Evolutionary conservation across 2,329 filamentous ascomycete genomes (phyloP), one percentile per base, ranked within the genome.

Genomic region (Biscogniauxia mediterranea): DNA sequence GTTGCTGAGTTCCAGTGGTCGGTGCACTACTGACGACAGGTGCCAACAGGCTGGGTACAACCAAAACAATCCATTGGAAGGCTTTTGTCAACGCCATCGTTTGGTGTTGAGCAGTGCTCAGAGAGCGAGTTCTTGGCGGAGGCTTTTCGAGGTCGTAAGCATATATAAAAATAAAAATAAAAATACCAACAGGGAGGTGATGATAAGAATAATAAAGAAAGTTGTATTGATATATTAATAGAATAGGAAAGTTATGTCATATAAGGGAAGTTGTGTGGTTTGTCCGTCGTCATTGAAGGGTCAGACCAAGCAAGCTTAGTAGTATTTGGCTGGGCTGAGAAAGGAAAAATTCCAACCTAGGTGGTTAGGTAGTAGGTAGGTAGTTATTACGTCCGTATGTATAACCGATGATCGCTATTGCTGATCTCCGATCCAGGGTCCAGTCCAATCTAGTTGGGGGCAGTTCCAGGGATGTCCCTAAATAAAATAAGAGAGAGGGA

Each of bases 31-130:
- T 65, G 64, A 67, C 64, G 59, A 67, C 61, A 64, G 65, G 63
- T 54, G 64, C 69, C 65, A 73, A 63, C 57, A 74, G 64, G 61
- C 63, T 63, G 65, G 70, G 59, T 58, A 68, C 60, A 46, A 64
- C 57, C 59, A 71, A 64, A 23, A 61, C 46, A 53, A 61, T 58
- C 66, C 59, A 67, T 64, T 65, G 61, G 32, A 62, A 67, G 58
- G 50, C 49, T 54, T 57, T 66, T 59, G 60, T 66, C 17, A 61
- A 61, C 52, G 62, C 54, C 71, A 73, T 73, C 7, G 57, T 57
- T 69, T 54, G 58, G 63, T 52, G 25, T 26, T 51, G 53, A 58
- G 52, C 32, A 28, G 59, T 54, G 67, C 65, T 68, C 63, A 59
- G n/a, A 55, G 61, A 66, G 62, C 61, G 61, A 55, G 50, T 38